Base-by-base conservation (phyloP, 2,329 filamentous ascomycete species). In the Aspergillus vadensis region DNA sequence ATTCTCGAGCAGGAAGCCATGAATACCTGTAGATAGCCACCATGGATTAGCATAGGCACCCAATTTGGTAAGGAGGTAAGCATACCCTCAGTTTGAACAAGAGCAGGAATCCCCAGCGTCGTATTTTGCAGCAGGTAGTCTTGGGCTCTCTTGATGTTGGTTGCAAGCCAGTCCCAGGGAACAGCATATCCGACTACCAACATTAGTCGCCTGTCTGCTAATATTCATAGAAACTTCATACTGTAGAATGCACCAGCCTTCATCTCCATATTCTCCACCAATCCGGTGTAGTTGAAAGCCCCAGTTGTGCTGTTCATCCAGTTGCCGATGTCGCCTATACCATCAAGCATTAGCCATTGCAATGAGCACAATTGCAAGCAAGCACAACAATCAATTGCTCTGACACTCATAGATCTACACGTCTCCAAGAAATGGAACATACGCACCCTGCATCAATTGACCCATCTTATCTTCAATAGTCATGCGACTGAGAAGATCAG, bases 381-480 rank as follows among this genome's bases (percentile, higher is more conserved):
- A n/a, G 7, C 15, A 9, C 19, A 25, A 32, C 47, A 19, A 32
- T 17, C 2, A 9, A 14, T 30, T 19, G 15, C 2, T 1, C 4
- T 12, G n/a, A n/a, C n/a, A n/a, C n/a, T n/a, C n/a, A n/a, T n/a
- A n/a, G n/a, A n/a, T n/a, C n/a, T n/a, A n/a, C n/a, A n/a, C n/a
- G n/a, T n/a, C n/a, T n/a, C n/a, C n/a, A n/a, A n/a, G n/a, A n/a
- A n/a, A n/a, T n/a, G n/a, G n/a, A n/a, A n/a, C n/a, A n/a, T 14
- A 43, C 55, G 25, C 59, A 75, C 73, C 86, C 70, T 89, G 87
- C 27, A 88, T 81, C 66, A 89, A 79, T 72, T 92, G 90, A 1
- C 87, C 82, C 48, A 86, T 84, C 77, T 92, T 92, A 61, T 92
- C 90, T 69, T 89, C 82, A 57, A 91, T 83, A 0, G 87, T 91